These are phyloP conservation scores for Suhomyces bribrorum DNA, from an alignment of 1,139 yeast genomes.

Conservation along the genomic window DNA sequence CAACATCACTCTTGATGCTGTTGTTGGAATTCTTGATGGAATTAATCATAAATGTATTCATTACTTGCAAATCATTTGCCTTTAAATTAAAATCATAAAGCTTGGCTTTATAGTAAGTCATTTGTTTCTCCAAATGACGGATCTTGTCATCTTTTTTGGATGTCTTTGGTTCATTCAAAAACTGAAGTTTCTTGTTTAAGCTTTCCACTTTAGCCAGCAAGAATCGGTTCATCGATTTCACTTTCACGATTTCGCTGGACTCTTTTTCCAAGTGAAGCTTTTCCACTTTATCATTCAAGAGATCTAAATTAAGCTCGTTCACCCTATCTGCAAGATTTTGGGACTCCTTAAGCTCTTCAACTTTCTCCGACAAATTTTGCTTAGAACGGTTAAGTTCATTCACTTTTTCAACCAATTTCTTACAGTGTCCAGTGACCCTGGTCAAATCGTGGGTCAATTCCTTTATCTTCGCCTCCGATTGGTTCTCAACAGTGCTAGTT, in stretches of 20 bases:
- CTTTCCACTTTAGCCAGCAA: constrained; percentile 23
- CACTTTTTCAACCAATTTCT: constrained; percentile 32
- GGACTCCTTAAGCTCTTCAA: constrained; percentile 8
- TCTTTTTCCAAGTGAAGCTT: constrained; percentile 14
- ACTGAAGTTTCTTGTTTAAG: constrained; percentile 16
- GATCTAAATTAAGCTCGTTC: constrained; percentile 13
- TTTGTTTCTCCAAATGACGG: constrained; percentile 26
- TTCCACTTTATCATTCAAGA: constrained; percentile 16
- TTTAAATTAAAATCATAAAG: constrained; percentile 38
- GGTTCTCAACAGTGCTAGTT: constrained; percentile 17
- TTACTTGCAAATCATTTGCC: constrained; percentile 52
- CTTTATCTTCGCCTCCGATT: constrained; percentile 23
- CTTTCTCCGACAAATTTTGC: constrained; percentile 6
- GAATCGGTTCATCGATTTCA: constrained; percentile 17
- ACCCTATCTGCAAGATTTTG: constrained; percentile 6
- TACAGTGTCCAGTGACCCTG: constrained; percentile 31
- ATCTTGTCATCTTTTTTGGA: constrained; percentile 6
- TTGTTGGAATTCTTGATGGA: constrained; percentile 49
- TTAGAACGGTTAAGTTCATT: constrained; percentile 19
- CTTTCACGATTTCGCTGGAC: constrained; percentile 16
- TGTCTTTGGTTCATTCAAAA: constrained; percentile 9
- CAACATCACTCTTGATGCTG: constrained; percentile 41
- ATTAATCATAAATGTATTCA: constrained; percentile 50
- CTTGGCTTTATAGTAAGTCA: constrained; percentile 40
- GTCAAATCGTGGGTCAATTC: constrained; percentile 27